phyloP scores from a whole-genome alignment of 768 basidiomycete genomes.

The Phlebiopsis flavidoalba region DNA sequence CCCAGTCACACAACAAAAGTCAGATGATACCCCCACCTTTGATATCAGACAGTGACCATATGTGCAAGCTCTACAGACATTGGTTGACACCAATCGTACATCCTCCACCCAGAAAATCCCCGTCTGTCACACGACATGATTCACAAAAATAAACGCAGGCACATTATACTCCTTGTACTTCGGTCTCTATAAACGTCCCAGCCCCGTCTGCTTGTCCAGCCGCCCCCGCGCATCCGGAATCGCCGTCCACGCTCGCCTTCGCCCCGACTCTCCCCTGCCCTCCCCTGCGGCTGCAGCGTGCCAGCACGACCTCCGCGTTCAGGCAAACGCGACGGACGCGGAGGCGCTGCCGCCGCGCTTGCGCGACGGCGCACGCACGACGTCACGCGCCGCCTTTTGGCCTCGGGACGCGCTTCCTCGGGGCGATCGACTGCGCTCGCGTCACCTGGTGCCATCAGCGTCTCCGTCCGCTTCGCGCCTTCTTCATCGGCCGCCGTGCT shows the following conservation, averaged over 20 bases:
- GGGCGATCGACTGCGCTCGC: not conserved
- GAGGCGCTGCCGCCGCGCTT: not conserved
- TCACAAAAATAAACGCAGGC: not conserved
- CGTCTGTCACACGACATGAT: not conserved
- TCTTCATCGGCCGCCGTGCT: no score
- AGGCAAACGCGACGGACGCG: no score
- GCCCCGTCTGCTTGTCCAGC: conserved; percentile 1
- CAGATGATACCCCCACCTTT: not conserved
- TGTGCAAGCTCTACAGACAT: not conserved
- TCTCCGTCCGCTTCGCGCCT: no score
- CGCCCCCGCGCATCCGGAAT: not conserved
- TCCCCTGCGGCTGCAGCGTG: not conserved
- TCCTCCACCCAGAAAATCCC: no score
- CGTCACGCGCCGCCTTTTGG: not conserved
- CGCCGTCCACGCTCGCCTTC: not conserved
- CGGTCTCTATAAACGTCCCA: conserved; percentile 2
- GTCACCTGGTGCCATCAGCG: no score
- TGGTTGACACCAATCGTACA: no score
- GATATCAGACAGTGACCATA: not conserved
- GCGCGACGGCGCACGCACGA: no score
- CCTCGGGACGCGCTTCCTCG: not conserved
- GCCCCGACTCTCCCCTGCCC: no score
- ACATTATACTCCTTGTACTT: not conserved
- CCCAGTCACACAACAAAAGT: no score
- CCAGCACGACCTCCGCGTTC: not conserved